A percentile compares a stretch with the other conserved stretches of the same genome.
phyloP scores from a whole-genome alignment of 2,329 filamentous ascomycete species.

The Cercospora canescens region DNA sequence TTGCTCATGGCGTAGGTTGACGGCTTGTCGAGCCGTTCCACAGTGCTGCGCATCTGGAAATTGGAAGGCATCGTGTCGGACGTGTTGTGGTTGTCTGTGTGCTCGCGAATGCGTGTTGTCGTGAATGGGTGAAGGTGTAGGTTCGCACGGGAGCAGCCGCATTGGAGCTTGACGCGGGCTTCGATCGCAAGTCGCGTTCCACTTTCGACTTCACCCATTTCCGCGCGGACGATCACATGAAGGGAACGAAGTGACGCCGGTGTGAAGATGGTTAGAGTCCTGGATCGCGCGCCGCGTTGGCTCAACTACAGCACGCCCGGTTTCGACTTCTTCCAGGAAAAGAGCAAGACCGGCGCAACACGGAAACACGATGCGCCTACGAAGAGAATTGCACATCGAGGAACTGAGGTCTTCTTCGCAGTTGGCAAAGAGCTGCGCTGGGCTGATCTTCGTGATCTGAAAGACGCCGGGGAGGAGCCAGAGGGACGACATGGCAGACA shows the following conservation, averaged over 20 bases:
- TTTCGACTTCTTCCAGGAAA: conserved; percentile 68
- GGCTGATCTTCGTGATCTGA: conserved; percentile 79
- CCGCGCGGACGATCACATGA: background rate
- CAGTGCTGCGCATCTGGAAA: conserved; percentile 62
- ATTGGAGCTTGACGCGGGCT: conserved; percentile 16
- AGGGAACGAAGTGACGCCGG: background rate
- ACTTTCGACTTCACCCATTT: background rate
- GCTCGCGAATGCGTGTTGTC: background rate
- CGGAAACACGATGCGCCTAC: conserved; percentile 41
- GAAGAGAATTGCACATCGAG: conserved; percentile 73
- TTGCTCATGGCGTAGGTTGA: conserved; percentile 89
- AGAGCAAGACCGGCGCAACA: conserved; percentile 3
- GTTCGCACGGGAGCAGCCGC: conserved; percentile 3
- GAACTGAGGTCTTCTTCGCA: conserved; percentile 85
- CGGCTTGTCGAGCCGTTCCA: conserved; percentile 89
- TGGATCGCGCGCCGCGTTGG: conserved; percentile 84
- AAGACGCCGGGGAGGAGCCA: conserved; percentile 50
- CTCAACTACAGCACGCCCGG: conserved; percentile 76
- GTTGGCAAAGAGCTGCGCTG: conserved; percentile 89
- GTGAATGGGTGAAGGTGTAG: conserved; percentile 4
- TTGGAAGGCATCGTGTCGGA: conserved; percentile 45
- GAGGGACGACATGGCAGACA: conserved; percentile 14
- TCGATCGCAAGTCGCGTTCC: conserved; percentile 7
- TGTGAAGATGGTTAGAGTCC: conserved; percentile 76
- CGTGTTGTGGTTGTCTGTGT: background rate